phyloP scores from a whole-genome alignment of 176 grass and related monocot genomes.

The Triticum turgidum region DNA sequence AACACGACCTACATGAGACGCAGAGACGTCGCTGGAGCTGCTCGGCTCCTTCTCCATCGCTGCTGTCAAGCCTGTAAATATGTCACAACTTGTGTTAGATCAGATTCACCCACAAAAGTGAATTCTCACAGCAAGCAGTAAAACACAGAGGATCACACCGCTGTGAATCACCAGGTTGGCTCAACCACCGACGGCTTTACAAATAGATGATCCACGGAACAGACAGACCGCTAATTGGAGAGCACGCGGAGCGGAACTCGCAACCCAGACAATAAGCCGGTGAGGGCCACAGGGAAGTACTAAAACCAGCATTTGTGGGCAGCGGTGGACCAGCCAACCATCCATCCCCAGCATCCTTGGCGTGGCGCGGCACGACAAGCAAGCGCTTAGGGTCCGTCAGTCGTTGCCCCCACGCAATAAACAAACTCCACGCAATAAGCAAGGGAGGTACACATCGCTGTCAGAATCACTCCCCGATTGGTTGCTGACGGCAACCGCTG shows the following conservation, averaged over 20 bases:
- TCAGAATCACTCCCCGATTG: not conserved
- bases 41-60: conserved; percentile 51
- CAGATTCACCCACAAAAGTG: not conserved
- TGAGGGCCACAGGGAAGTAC: too few species aligned
- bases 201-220: not conserved
- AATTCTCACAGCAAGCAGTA: not conserved
- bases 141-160: not conserved
- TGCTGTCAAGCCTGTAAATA: conserved; percentile 13
- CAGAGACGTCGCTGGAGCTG: conserved; percentile 35
- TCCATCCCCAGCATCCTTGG: not conserved
- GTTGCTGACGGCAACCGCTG: conserved; percentile 27
- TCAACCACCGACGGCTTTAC: not conserved
- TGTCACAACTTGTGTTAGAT: not conserved
- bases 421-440: not conserved
- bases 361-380: not conserved
- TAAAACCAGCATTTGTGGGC: too few species aligned
- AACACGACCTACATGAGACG: conserved; percentile 39
- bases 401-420: conserved; percentile 10
- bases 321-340: too few species aligned
- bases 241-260: not conserved
- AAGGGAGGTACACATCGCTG: conserved; percentile 10
- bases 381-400: not conserved
- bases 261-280: not conserved
- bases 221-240: not conserved
- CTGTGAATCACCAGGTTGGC: not conserved